Conservation (phyloP, 2,329 filamentous ascomycete genomes). For the Diaporthe longicolla region DNA sequence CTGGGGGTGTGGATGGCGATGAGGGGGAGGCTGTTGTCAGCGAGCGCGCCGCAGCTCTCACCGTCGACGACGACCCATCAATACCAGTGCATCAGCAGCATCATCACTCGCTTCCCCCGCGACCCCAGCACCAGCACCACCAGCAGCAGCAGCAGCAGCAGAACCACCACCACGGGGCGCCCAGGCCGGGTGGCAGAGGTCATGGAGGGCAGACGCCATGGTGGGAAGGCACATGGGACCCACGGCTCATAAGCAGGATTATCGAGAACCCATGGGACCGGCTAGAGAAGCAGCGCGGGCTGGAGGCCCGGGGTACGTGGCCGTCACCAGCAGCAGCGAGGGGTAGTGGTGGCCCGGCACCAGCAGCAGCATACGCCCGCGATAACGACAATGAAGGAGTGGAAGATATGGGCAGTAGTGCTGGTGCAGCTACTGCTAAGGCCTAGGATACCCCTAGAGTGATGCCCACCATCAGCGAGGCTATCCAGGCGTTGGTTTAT, state of each 20-base stretch:
- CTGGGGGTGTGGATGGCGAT: neutral
- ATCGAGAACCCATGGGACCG: conserved; percentile 81
- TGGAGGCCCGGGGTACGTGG: conserved; percentile 64
- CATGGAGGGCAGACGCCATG: conserved; percentile 59
- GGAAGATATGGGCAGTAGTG: conserved; percentile 14
- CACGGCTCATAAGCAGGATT: conserved; percentile 76
- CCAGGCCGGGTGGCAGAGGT: conserved; percentile 40
- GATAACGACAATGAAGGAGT: too few relatives aligned
- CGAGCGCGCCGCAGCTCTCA: conserved; percentile 44
- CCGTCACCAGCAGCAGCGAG: conserved; percentile 48
- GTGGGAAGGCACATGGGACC: conserved; percentile 79
- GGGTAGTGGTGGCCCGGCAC: conserved; percentile 53
- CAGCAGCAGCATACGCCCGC: neutral
- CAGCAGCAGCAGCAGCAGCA: neutral
- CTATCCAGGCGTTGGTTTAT: too few relatives aligned
- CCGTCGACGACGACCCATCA: neutral
- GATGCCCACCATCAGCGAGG: too few relatives aligned
- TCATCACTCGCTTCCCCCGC: conserved; percentile 13
- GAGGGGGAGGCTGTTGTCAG: too few relatives aligned
- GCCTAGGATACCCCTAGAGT: too few relatives aligned
- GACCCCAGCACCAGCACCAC: conserved; percentile 35
- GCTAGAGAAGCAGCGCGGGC: conserved; percentile 63
- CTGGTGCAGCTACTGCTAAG: neutral
- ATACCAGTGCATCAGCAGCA: neutral
- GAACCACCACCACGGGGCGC: conserved; percentile 1